Percentiles rank a stretch among this genome's conserved stretches.
Conservation (phyloP, 139 green algal species). For the Ettlia oleoabundans region DNA sequence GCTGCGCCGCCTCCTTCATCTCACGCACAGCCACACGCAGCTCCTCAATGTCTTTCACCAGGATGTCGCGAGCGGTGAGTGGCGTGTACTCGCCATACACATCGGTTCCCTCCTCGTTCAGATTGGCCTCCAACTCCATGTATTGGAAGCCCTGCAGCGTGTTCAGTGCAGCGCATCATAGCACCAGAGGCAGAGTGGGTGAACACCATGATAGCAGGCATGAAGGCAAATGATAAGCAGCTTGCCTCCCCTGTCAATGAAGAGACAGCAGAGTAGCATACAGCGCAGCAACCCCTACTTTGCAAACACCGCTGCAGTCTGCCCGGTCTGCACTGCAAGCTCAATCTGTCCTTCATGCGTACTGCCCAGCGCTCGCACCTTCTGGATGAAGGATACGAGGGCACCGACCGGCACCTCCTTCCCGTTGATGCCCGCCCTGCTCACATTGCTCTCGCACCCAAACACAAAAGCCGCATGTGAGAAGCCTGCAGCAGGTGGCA, state of each 20-base stretch:
- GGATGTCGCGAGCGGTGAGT: constrained; percentile 85
- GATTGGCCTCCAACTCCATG: constrained; percentile 96
- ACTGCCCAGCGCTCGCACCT: not conserved
- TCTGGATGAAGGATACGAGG: constrained; percentile 95
- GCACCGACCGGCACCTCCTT: constrained; percentile 90
- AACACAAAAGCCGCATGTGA: constrained; percentile 95
- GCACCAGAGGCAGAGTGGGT: not conserved
- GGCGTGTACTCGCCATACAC: constrained; percentile 87
- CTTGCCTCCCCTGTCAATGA: too few relatives aligned
- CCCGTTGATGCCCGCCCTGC: constrained; percentile 69
- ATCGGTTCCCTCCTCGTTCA: constrained; percentile 81
- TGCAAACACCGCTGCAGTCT: too few relatives aligned
- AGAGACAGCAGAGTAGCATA: too few relatives aligned
- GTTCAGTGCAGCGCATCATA: constrained; percentile 73
- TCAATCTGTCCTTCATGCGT: not conserved
- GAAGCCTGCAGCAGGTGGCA: constrained; percentile 78
- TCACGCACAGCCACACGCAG: constrained; percentile 33
- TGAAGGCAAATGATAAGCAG: too few relatives aligned
- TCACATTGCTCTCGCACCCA: constrained; percentile 84
- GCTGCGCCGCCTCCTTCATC: constrained; percentile 42
- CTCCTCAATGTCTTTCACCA: constrained; percentile 89
- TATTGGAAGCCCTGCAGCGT: constrained; percentile 98
- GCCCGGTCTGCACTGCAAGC: too few relatives aligned
- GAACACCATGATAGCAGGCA: not conserved
- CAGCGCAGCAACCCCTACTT: too few relatives aligned